Conservation (phyloP, 1,284 basidiomycete species). For the Lentinula novae-zelandiae region DNA sequence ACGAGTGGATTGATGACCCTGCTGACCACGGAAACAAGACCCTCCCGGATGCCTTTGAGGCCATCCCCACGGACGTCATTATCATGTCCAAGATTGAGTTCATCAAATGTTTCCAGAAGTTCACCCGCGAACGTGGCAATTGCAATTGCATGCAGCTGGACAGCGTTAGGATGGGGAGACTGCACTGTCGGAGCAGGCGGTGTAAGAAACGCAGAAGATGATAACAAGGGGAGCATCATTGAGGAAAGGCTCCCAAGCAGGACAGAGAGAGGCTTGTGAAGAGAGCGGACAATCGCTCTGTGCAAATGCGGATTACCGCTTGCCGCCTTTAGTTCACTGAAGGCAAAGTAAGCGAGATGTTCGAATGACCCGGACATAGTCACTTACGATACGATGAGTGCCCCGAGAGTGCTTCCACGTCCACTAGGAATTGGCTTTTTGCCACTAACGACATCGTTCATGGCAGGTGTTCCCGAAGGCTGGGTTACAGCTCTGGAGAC, state of each 20-base stretch:
- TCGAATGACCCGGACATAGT: slow-evolving; percentile 13
- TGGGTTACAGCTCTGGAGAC: slow-evolving; percentile 72
- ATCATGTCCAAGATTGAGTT: slow-evolving; percentile 56
- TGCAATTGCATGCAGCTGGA: slow-evolving; percentile 66
- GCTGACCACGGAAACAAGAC: slow-evolving; percentile 61
- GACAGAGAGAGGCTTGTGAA: slow-evolving; percentile 74
- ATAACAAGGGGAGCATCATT: slow-evolving; percentile 59
- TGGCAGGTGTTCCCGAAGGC: slow-evolving; percentile 47
- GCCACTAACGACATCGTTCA: slow-evolving; percentile 53
- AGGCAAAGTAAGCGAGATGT: slow-evolving; percentile 16
- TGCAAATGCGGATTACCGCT: slow-evolving; percentile 60
- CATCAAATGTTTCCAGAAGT: slow-evolving; percentile 64
- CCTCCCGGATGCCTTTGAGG: slow-evolving; percentile 60
- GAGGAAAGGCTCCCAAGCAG: slow-evolving; percentile 66
- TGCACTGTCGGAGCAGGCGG: slow-evolving; percentile 49
- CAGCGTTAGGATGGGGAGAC: slow-evolving; percentile 52
- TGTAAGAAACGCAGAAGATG: slow-evolving; percentile 56
- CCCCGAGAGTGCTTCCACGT: slow-evolving; percentile 61
- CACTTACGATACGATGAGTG: slow-evolving; percentile 65
- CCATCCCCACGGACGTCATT: slow-evolving; percentile 61
- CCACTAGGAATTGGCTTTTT: slow-evolving; percentile 67
- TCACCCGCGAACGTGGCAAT: slow-evolving; percentile 68
- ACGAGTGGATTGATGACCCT: slow-evolving; percentile 65
- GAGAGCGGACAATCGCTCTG: slow-evolving; percentile 64
- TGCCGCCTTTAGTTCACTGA: slow-evolving; percentile 66